Percentiles rank a stretch among this genome's conserved stretches.
Evolutionary conservation across 2,329 filamentous ascomycete species (phyloP).

Genomic region (Alternaria brassicicola): DNA sequence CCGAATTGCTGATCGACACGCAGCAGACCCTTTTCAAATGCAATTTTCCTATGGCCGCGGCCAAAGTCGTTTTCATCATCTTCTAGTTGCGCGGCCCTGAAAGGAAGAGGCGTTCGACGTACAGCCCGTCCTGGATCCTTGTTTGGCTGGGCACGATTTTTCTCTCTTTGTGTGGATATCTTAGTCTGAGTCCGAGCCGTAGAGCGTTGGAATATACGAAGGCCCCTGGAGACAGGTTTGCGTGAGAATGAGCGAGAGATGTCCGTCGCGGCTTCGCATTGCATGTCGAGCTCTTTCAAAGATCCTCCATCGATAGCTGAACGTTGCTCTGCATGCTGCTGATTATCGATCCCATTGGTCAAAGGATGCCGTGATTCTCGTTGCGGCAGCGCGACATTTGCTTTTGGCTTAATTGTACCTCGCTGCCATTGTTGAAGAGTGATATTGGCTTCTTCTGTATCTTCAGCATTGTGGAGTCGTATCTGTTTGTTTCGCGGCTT

Average conservation of each 20-base stretch:
- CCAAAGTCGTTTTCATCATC: constrained; percentile 49
- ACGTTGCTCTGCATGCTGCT: constrained; percentile 15
- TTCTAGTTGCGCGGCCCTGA: constrained; percentile 52
- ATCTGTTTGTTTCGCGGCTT: constrained; percentile 60
- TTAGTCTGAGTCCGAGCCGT: neutral
- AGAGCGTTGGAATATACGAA: constrained; percentile 21
- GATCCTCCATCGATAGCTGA: neutral
- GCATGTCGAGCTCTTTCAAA: neutral
- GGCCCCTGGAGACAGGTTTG: constrained; percentile 7
- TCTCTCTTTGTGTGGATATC: constrained; percentile 3
- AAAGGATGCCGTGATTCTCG: constrained; percentile 21
- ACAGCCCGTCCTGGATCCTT: neutral
- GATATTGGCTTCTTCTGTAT: constrained; percentile 61
- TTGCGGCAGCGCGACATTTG: constrained; percentile 6
- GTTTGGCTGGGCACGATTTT: neutral
- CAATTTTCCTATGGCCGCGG: constrained; percentile 42
- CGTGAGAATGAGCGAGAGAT: neutral
- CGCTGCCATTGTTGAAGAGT: constrained; percentile 59
- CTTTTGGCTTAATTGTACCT: constrained; percentile 46
- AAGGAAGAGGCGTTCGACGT: constrained; percentile 15
- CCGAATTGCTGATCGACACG: constrained; percentile 37
- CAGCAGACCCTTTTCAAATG: constrained; percentile 46
- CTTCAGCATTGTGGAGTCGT: constrained; percentile 57
- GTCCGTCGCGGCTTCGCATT: neutral
- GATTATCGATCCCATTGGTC: constrained; percentile 24